Base-by-base conservation (phyloP, 345 rosid species). In the Euphorbia tirucalli region DNA sequence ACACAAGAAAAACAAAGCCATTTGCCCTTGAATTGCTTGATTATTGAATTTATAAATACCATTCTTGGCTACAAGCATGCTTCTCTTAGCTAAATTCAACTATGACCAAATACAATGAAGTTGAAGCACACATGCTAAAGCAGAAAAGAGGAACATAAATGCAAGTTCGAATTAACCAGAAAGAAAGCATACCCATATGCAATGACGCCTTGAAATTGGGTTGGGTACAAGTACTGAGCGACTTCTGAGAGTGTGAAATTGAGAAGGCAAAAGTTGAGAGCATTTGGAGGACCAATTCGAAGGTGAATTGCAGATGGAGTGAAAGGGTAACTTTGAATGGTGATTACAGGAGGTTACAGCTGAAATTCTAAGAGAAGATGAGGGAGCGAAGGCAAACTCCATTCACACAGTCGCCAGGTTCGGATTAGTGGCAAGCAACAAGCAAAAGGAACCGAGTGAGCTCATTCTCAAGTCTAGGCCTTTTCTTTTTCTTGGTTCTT, bases 371-470 rank as follows among this genome's bases (percentile, higher is more conserved):
- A 81, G 52, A 46, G 70, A 72, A 58, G 83, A 78, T 7, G 79
- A 73, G 28, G 56, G 71, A 25, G 86, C 64, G 66, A 76, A 58
- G 0, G 83, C 63, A 59, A 85, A 81, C 84, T 88, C 90, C 90
- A 88, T 85, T 70, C 10, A 6, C 59, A 31, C 18, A 31, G 11
- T 41, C 11, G 4, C 31, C 3, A 58, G 28, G 48, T 10, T 15
- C 43, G 72, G 30, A 56, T 43, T 65, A 64, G 70, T 41, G 65
- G 48, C 50, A 14, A 68, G 22, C 15, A 55, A 15, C 62, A 7
- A 37, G 28, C 59, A 50, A 49, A 16, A 22, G n/a, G n/a, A n/a
- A n/a, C n/a, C n/a, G n/a, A n/a, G n/a, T n/a, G n/a, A n/a, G n/a
- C n/a, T n/a, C n/a, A n/a, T n/a, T n/a, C n/a, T n/a, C n/a, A n/a